phyloP scores from a whole-genome alignment of 2,329 filamentous ascomycete genomes.

The Aureobasidium pullulans region DNA sequence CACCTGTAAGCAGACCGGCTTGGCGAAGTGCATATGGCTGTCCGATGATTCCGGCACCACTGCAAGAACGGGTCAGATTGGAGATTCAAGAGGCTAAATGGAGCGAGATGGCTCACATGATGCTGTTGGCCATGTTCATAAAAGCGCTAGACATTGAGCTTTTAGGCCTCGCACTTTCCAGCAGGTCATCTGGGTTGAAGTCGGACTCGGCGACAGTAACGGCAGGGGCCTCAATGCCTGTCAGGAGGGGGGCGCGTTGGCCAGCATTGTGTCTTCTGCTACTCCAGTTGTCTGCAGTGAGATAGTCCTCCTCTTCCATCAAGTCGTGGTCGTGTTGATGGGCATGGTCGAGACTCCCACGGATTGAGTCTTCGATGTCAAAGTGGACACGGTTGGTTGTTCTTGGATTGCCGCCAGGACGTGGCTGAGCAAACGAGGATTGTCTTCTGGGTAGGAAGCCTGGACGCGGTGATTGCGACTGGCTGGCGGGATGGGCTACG shows the following conservation, averaged over 20 bases:
- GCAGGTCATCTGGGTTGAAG: slow-evolving; percentile 50
- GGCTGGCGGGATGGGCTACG: slow-evolving; percentile 17
- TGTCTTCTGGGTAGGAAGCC: slow-evolving; percentile 21
- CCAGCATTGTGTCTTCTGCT: slow-evolving; percentile 36
- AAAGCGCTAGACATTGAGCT: slow-evolving; percentile 82
- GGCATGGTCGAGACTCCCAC: slow-evolving; percentile 3
- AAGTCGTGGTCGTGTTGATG: slow-evolving; percentile 29
- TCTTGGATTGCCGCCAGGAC: slow-evolving; percentile 47
- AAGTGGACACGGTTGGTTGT: slow-evolving; percentile 71
- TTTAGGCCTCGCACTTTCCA: slow-evolving; percentile 64
- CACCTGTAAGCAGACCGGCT: slow-evolving; percentile 75
- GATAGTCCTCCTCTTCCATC: slow-evolving; percentile 55
- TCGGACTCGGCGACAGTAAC: slow-evolving; percentile 60
- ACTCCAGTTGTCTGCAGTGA: slow-evolving; percentile 29
- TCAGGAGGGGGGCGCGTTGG: slow-evolving; percentile 63
- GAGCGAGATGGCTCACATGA: slow-evolving; percentile 53
- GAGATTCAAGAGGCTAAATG: neutral
- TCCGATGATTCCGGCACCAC: slow-evolving; percentile 59
- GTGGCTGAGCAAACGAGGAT: slow-evolving; percentile 40
- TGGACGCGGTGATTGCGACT: neutral
- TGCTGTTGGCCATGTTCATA: slow-evolving; percentile 99
- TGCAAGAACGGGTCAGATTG: slow-evolving; percentile 16
- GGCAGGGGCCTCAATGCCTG: slow-evolving; percentile 74
- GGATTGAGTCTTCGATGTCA: slow-evolving; percentile 39
- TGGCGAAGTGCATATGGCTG: slow-evolving; percentile 96